Base-by-base conservation (phyloP, 1,284 basidiomycete species). In the Leccinum huronense region DNA sequence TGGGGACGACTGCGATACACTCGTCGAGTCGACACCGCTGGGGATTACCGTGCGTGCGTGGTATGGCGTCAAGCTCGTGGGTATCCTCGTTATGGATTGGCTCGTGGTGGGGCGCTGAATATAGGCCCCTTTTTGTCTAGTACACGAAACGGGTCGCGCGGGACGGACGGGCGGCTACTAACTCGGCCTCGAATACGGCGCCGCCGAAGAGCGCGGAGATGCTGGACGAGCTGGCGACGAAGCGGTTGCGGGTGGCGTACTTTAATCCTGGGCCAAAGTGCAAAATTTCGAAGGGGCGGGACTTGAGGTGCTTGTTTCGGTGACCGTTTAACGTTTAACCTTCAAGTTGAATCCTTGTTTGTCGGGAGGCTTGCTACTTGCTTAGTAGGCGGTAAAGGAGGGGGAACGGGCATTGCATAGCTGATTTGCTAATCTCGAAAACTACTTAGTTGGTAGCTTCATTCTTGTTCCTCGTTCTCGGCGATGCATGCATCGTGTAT, bases 1-100 rank as follows among this genome's bases (percentile, higher is more conserved):
- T 57, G 82, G 83, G 11, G 88, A 89, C 55, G 79, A 82, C 63
- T 68, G 66, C 40, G 63, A 75, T 54, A 77, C 73, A 2, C 78
- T 80, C 3, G 75, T 76, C 34, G 81, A 83, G 62, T 80, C 80
- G 14, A 80, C 83, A 33, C 88, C 85, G 2, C 78, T 79, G 8
- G 86, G 85, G 5, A 83, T 88, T 42, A 81, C 83, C 14, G 79
- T 90, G 36, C 80, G 92, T 23, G 89, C 93, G 5, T 97, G 94
- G 91, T 89, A 90, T 77, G 94, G 94, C 5, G 83, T 95, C 31
- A 94, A 95, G 75, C 80, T 92, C 65, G 94, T 95, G 70, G 59
- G 90, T 82, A 23, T 23, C 23, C 23, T 23, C 23, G 23, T 23
- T 23, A 23, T 23, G 23, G 23, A 23, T 23, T 23, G 23, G 5